These are phyloP conservation scores for Teratosphaeriaceae sp. DNA, from an alignment of 2,329 filamentous ascomycete species.

Conservation along the genomic window DNA sequence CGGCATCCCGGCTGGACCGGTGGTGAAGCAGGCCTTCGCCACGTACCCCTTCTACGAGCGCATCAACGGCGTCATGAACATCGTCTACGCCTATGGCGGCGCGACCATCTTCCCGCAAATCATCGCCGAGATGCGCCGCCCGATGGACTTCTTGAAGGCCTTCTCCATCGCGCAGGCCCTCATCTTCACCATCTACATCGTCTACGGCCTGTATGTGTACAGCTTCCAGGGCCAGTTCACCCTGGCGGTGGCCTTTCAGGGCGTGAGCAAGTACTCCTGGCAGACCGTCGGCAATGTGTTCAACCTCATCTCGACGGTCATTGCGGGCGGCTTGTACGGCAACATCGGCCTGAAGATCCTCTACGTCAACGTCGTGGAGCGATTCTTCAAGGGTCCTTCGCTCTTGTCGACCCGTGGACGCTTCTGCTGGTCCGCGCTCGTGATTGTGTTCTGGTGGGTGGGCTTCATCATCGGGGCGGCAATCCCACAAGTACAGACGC, in stretches of 20 bases:
- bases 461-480: constrained; percentile 6
- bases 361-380: constrained; percentile 8
- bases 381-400: constrained; percentile 4
- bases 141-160: constrained; percentile 95
- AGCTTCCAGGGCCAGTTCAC: constrained; percentile 43
- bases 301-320: constrained; percentile 32
- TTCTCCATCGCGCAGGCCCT: constrained; percentile 59
- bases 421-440: constrained; percentile 5
- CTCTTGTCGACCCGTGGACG: constrained; percentile 4
- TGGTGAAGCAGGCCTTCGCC: constrained; percentile 11
- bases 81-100: constrained; percentile 42
- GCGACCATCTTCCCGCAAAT: constrained; percentile 54
- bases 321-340: constrained; percentile 33
- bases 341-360: constrained; percentile 11
- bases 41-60: constrained; percentile 10
- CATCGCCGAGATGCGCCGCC: constrained; percentile 70
- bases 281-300: constrained; percentile 38
- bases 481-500: constrained; percentile 8
- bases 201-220: constrained; percentile 44
- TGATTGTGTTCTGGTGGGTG: constrained; percentile 7
- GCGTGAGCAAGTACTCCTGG: constrained; percentile 33
- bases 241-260: constrained; percentile 37
- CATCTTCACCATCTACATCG: constrained; percentile 43
- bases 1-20: constrained; percentile 8
- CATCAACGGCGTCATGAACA: constrained; percentile 18